A percentile compares a stretch with the other conserved stretches of the same genome.
phyloP scores from a whole-genome alignment of 768 basidiomycete species.

The Tylopilus sp. region DNA sequence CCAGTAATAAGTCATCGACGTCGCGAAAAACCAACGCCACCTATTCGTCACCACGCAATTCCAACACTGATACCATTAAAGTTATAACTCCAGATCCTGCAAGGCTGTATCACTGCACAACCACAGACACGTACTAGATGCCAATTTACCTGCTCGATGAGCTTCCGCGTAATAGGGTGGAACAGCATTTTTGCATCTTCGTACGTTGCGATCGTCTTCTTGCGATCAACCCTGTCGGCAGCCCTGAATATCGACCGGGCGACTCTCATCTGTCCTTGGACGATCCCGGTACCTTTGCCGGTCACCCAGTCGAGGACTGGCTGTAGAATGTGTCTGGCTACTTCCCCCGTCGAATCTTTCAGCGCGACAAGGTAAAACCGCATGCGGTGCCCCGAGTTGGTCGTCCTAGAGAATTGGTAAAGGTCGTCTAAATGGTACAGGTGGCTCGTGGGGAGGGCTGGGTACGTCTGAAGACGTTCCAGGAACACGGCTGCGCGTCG shows the following conservation, averaged over 20 bases:
- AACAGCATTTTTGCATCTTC: not conserved
- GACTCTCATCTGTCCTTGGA: not conserved
- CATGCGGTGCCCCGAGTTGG: conserved; percentile 51
- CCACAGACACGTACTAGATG: no score
- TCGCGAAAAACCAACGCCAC: no score
- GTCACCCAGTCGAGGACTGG: conserved; percentile 23
- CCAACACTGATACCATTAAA: no score
- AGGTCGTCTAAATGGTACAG: conserved; percentile 40
- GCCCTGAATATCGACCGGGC: not conserved
- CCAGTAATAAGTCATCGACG: no score
- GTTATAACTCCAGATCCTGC: no score
- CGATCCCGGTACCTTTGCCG: not conserved
- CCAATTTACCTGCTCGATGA: not conserved
- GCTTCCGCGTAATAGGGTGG: not conserved
- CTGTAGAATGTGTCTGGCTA: conserved; percentile 30
- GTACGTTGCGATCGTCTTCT: not conserved
- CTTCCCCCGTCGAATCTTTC: conserved; percentile 31
- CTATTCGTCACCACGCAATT: no score
- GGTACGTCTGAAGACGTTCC: conserved; percentile 43
- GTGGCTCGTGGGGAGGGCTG: conserved; percentile 41
- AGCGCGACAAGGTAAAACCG: conserved; percentile 52
- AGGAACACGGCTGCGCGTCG: conserved; percentile 61
- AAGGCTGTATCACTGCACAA: no score
- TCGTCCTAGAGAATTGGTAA: conserved; percentile 40
- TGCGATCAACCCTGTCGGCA: not conserved